Conservation (phyloP, 2,329 filamentous ascomycete genomes). For the Phyllosticta citribraziliensis region DNA sequence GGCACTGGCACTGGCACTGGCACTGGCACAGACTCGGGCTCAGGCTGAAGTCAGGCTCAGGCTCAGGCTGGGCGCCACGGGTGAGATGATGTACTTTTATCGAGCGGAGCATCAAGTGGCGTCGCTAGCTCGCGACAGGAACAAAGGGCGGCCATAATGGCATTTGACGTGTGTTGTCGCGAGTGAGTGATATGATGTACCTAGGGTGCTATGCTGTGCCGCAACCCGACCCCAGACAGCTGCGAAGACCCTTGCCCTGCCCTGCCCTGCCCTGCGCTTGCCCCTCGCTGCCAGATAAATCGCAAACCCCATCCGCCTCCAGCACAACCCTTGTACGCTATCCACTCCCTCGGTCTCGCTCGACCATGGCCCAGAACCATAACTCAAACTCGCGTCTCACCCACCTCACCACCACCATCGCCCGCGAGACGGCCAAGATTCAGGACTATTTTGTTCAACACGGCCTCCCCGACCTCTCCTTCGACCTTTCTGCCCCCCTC, state of each 20-base stretch:
- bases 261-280: neutral
- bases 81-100: neutral
- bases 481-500: slow-evolving; percentile 11
- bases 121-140: neutral
- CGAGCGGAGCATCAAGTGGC: neutral
- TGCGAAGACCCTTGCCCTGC: neutral
- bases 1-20: neutral
- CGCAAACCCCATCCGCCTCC: neutral
- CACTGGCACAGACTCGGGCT: neutral
- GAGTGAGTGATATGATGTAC: too few relatives aligned
- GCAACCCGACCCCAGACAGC: neutral
- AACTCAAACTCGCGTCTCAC: slow-evolving; percentile 7
- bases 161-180: too few relatives aligned
- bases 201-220: neutral
- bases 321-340: neutral
- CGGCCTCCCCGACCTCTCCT: slow-evolving; percentile 12
- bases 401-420: slow-evolving; percentile 13
- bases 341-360: neutral
- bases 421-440: slow-evolving; percentile 13
- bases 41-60: neutral
- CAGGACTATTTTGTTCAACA: slow-evolving; percentile 12
- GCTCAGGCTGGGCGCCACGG: neutral
- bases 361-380: neutral
- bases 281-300: slow-evolving; percentile 1
- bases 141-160: too few relatives aligned